Base-by-base conservation (phyloP, 2,329 filamentous ascomycete species). In the Aquanectria penicillioides region DNA sequence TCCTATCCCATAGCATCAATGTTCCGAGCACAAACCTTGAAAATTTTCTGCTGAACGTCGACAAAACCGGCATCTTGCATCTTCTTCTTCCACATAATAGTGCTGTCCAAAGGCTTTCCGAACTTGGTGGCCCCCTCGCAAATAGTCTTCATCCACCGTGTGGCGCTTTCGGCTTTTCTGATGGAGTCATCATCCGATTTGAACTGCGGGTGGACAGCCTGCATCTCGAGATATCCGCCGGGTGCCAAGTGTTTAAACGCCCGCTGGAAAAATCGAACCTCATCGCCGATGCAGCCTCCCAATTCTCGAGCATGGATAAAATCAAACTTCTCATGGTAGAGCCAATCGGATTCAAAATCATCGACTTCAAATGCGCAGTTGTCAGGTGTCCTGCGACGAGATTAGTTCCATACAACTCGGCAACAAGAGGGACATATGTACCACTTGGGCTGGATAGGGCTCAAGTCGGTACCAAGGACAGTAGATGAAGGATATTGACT, bases 391-490 rank as follows among this genome's bases (percentile, higher is more conserved):
- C 54, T 57, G 17, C 15, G 2, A 33, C 11, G 12, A 9, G 9
- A 26, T 37, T 29, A 46, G 12, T 28, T 6, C 28, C 11, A 5
- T 4, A 15, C 9, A 6, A 13, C 2, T 11, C 3, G 10, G 15
- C 9, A 10, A 13, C 2, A n/a, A 18, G 13, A 38, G 20, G 11
- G n/a, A 13, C 17, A 6, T 15, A 11, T 7, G 10, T 52, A 58
- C 55, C 55, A 52, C n/a, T 47, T 36, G 17, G 55, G 55, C 26
- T 58, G 55, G 18, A 58, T 58, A 10, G 55, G 55, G 20, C 55
- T 58, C n/a, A 58, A 28, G 23, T 58, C 55, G 17, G 55, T 53
- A 5, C 49, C 48, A 22, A 59, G 28, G 9, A 59, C 50, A 12
- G 40, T 29, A n/a, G 49, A 40, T 3, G 55, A 59, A 5, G 48